Base-by-base conservation (phyloP, 2,329 filamentous ascomycete species). In the Cucurbitaria berberidis region DNA sequence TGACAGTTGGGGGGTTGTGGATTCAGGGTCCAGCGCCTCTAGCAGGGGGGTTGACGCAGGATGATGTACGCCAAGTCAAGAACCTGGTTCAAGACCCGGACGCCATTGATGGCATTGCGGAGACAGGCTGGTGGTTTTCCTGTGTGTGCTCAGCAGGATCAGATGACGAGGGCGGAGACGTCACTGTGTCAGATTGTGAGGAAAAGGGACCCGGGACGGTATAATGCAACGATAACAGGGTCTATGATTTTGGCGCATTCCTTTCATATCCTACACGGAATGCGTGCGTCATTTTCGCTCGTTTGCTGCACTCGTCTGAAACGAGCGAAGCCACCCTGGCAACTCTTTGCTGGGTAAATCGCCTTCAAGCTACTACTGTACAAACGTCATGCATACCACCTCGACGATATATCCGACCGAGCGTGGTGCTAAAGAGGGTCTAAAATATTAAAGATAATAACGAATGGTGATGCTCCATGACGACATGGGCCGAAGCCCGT, bases 361-460 rank as follows among this genome's bases (percentile, higher is more conserved):
- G 45, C 49, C 55, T 54, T 46, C 56, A 45, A 50, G 24, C 24
- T 53, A 74, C 62, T 73, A 74, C 62, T 73, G 59, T 74, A 74
- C 70, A 74, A 73, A 62, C 53, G 65, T 70, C 60, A 66, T 72
- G 66, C 67, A 58, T 51, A 49, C 62, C 62, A 53, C 49, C 32
- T 38, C 49, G 49, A 52, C 39, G 36, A 27, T 44, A 50, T 46
- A 40, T 49, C 60, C 48, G 54, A 52, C 45, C 21, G 54, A 52
- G 44, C 21, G 45, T 55, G 61, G 43, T 64, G 66, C 68, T 59
- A 73, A 65, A 43, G 71, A 74, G 69, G 53, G 70, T 74, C 68
- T 73, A 74, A 70, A 70, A 67, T 55, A 73, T 72, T 71, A 72
- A 67, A 61, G 60, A 57, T 60, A 68, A 67, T 72, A 74, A 60